phyloP scores from a whole-genome alignment of 495 filamentous ascomycete species.

The Viridothelium virens region DNA sequence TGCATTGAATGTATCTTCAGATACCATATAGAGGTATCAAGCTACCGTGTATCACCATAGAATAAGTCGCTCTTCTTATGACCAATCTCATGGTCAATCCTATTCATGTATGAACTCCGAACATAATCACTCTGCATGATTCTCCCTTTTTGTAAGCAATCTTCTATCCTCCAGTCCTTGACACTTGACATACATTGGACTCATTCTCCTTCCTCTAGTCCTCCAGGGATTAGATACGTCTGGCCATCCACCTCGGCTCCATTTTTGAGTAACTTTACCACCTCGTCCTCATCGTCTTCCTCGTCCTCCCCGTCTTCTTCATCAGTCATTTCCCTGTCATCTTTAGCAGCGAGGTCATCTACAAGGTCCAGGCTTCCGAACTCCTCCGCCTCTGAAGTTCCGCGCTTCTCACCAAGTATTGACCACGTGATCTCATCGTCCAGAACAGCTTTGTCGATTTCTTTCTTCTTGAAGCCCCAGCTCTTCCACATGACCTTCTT shows the following conservation, averaged over 20 bases:
- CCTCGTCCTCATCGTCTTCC: constrained; percentile 13
- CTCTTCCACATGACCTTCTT: constrained; percentile 21
- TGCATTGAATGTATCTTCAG: no score
- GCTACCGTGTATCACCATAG: no score
- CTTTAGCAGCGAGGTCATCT: constrained; percentile 14
- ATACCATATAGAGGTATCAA: no score
- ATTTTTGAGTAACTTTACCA: constrained; percentile 1
- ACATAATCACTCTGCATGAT: no score
- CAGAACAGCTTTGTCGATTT: constrained; percentile 15
- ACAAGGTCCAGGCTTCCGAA: constrained; percentile 15
- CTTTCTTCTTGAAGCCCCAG: constrained; percentile 15
- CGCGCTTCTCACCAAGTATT: constrained; percentile 14
- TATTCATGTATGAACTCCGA: no score
- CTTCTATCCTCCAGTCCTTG: no score
- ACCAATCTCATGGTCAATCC: no score
- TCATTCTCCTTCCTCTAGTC: no score
- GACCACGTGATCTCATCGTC: constrained; percentile 20
- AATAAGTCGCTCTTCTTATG: no score
- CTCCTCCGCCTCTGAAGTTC: constrained; percentile 15
- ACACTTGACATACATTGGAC: no score
- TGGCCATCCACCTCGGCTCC: background rate
- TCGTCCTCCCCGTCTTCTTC: constrained; percentile 13
- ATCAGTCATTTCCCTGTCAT: background rate
- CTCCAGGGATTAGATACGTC: no score
- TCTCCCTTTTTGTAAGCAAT: no score